Conservation (phyloP, 2,329 filamentous ascomycete species). For the Cercospora nicotianae region DNA sequence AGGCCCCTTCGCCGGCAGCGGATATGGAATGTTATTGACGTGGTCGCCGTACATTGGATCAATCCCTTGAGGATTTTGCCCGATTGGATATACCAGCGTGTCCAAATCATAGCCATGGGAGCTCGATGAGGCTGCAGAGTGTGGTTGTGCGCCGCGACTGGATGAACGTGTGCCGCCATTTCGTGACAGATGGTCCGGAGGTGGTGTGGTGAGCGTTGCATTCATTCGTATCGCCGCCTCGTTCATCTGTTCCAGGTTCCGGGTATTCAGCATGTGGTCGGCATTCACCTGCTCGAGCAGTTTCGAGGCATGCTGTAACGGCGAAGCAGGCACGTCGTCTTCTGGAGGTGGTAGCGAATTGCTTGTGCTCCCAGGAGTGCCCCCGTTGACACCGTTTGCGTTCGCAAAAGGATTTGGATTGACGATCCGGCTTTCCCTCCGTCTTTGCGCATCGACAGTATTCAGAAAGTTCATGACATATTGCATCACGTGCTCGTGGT, state of each 20-base stretch:
- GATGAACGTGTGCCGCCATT: constrained; percentile 45
- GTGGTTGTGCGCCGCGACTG: constrained; percentile 44
- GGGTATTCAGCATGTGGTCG: constrained; percentile 63
- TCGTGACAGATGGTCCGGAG: constrained; percentile 49
- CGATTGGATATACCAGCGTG: constrained; percentile 83
- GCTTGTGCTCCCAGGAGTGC: constrained; percentile 16
- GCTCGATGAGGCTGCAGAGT: constrained; percentile 52
- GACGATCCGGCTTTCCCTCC: constrained; percentile 59
- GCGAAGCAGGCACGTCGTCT: constrained; percentile 66
- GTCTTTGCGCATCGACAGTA: constrained; percentile 62
- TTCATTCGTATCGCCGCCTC: constrained; percentile 58
- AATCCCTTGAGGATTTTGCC: constrained; percentile 78
- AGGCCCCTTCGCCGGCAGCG: constrained; percentile 65
- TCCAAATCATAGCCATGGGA: constrained; percentile 62
- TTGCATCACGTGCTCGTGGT: constrained; percentile 70
- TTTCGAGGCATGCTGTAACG: constrained; percentile 67
- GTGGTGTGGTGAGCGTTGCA: constrained; percentile 57
- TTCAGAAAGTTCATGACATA: constrained; percentile 69
- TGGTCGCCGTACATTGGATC: constrained; percentile 94
- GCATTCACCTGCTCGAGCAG: constrained; percentile 65
- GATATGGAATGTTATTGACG: constrained; percentile 89
- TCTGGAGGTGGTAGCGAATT: constrained; percentile 35
- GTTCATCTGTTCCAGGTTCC: constrained; percentile 65
- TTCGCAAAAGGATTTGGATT: constrained; percentile 40
- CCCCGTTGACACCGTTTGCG: constrained; percentile 20